phyloP scores from a whole-genome alignment of 164 flowering plant genomes.

The Houttuynia cordata region DNA sequence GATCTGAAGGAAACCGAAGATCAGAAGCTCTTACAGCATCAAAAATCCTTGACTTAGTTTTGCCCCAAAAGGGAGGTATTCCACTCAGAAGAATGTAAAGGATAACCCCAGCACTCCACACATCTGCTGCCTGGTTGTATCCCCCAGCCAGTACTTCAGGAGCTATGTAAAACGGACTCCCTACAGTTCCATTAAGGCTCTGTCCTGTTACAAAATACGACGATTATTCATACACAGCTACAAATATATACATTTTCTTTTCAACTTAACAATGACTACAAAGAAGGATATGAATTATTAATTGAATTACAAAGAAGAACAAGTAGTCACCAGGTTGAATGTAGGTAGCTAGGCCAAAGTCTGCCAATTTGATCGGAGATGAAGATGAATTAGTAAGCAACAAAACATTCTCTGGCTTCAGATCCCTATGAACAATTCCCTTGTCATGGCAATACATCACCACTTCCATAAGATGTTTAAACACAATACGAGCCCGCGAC shows the following conservation, averaged over 20 bases:
- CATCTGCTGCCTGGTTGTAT: constrained; percentile 69
- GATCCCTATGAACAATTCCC: constrained; percentile 52
- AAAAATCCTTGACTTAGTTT: constrained; percentile 67
- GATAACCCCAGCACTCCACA: constrained; percentile 84
- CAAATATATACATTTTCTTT: neutral
- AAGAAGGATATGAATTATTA: neutral
- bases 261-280: neutral
- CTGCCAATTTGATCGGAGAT: constrained; percentile 48
- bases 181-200: constrained; percentile 58
- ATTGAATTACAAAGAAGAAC: neutral
- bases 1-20: constrained; percentile 51
- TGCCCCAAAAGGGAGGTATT: constrained; percentile 81
- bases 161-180: constrained; percentile 80
- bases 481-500: constrained; percentile 27
- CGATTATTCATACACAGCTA: neutral
- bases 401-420: constrained; percentile 56
- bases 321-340: constrained; percentile 47
- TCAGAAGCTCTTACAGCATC: constrained; percentile 69
- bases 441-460: constrained; percentile 47
- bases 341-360: constrained; percentile 62
- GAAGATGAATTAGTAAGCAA: constrained; percentile 29
- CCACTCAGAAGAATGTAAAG: constrained; percentile 82
- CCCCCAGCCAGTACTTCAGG: constrained; percentile 76
- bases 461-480: constrained; percentile 37
- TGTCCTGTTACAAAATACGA: constrained; percentile 31